Evolutionary conservation across 2,329 filamentous ascomycete genomes (phyloP), one percentile per base, ranked within the genome.

Genomic region (Sclerotinia sclerotiorum): DNA sequence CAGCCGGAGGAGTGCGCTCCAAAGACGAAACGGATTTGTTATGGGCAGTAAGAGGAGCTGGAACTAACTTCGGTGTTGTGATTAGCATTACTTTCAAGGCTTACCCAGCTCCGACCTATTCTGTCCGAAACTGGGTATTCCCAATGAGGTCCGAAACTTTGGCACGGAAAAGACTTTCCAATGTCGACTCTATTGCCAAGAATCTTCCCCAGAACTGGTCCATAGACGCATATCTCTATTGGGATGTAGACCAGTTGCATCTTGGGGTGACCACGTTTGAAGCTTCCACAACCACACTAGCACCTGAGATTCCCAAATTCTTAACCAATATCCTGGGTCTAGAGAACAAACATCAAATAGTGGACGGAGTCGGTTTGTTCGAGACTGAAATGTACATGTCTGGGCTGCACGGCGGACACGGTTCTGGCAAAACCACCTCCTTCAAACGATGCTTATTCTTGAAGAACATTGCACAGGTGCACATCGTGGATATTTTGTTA

Each of bases 381-480:
- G 83, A 87, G 0, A 79, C 80, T 0, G 86, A 89, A 64, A 85
- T 88, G 82, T 87, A 88, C 77, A 81, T 90, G 76, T 83, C 84
- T 2, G 73, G 70, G 17, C 85, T 90, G 83, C 85, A 89, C 63
- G 83, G 84, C 32, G 86, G 86, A 0, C 85, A 89, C 64, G 80
- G 80, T 24, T 82, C 83, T 72, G 71, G 70, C 32, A 89, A 88
- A 78, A 89, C 85, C 0, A 88, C 84, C 13, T 82, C 87, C 0
- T 89, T 90, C 79, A 89, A 89, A 78, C 82, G 87, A 72, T 89
- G 87, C 74, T 54, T 89, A 42, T 89, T 90, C 72, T 76, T 90
- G 10, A 84, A 84, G 69, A 0, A 74, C 49, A 83, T 88, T 17
- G 79, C 79, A 70, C 69, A 67, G 62, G 51, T 2, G 2, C 65